phyloP scores from a whole-genome alignment of 2,329 filamentous ascomycete genomes.

The Pseudogymnoascus sp. region DNA sequence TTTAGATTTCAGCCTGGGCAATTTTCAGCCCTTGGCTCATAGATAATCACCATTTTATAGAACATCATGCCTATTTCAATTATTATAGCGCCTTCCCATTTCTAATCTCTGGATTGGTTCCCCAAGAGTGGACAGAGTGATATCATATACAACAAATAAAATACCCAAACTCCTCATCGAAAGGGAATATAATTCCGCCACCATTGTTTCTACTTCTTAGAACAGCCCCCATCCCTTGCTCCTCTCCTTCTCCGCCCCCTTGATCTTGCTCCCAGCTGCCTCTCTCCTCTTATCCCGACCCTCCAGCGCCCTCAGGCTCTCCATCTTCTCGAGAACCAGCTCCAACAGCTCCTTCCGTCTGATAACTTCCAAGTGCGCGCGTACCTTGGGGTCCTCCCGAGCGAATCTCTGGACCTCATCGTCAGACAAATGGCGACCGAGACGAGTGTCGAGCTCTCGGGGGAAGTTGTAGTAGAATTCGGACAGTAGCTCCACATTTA shows the following conservation, averaged over 20 bases:
- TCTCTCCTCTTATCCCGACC: slow-evolving; percentile 54
- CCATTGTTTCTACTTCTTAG: slow-evolving; percentile 10
- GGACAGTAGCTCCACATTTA: slow-evolving; percentile 91
- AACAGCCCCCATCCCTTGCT: slow-evolving; percentile 22
- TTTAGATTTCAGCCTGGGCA: neutral
- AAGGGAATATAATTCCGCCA: neutral
- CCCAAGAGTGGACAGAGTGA: slow-evolving; percentile 10
- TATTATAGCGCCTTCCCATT: slow-evolving; percentile 6
- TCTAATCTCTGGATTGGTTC: slow-evolving; percentile 7
- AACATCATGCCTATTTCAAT: neutral
- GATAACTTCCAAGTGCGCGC: slow-evolving; percentile 84
- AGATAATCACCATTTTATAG: neutral
- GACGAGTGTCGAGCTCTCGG: slow-evolving; percentile 75
- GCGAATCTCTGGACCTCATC: slow-evolving; percentile 85
- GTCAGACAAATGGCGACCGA: slow-evolving; percentile 70
- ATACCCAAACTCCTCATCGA: slow-evolving; percentile 7
- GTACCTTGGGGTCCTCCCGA: slow-evolving; percentile 83
- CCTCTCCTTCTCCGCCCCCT: slow-evolving; percentile 15
- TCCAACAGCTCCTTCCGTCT: slow-evolving; percentile 86
- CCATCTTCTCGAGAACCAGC: slow-evolving; percentile 91
- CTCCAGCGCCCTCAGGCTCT: slow-evolving; percentile 77
- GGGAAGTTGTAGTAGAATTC: slow-evolving; percentile 99
- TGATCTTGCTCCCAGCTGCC: slow-evolving; percentile 24
- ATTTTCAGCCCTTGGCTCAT: neutral
- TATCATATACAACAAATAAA: slow-evolving; percentile 10